phyloP scores from a whole-genome alignment of 2,329 filamentous ascomycete genomes.

The Polychaeton citri region DNA sequence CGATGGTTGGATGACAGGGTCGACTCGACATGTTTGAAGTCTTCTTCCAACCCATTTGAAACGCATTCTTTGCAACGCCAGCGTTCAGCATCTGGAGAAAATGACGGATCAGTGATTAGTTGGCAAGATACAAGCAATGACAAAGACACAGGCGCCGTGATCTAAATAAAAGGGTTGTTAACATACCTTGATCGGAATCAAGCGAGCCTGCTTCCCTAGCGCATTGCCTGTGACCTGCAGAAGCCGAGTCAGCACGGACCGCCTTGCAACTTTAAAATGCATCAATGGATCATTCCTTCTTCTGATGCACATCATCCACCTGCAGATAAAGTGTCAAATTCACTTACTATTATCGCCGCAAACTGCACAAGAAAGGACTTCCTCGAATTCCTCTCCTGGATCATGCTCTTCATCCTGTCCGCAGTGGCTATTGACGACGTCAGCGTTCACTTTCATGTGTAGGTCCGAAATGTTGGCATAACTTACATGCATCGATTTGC shows the following conservation, averaged over 20 bases:
- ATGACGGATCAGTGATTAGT: constrained; percentile 1
- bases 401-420: constrained; percentile 71
- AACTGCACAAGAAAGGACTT: constrained; percentile 59
- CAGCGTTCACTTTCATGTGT: constrained; percentile 10
- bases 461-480: neutral
- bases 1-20: constrained; percentile 29
- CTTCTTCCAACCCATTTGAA: constrained; percentile 36
- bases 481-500: constrained; percentile 54
- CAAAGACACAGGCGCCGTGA: constrained; percentile 1
- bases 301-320: constrained; percentile 10
- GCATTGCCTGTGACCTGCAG: constrained; percentile 79
- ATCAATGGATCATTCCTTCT: constrained; percentile 5
- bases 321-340: too few relatives aligned
- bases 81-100: constrained; percentile 35
- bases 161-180: constrained; percentile 1
- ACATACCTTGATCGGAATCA: constrained; percentile 50
- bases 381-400: constrained; percentile 67
- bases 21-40: constrained; percentile 25
- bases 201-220: constrained; percentile 58
- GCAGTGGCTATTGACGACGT: constrained; percentile 52
- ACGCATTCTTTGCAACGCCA: constrained; percentile 52
- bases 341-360: constrained; percentile 75
- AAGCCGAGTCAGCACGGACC: constrained; percentile 33
- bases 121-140: constrained; percentile 10
- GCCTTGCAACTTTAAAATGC: constrained; percentile 18